These are phyloP conservation scores for Scedosporium minutisporum DNA, from an alignment of 2,329 filamentous ascomycete species.

Conservation along the genomic window DNA sequence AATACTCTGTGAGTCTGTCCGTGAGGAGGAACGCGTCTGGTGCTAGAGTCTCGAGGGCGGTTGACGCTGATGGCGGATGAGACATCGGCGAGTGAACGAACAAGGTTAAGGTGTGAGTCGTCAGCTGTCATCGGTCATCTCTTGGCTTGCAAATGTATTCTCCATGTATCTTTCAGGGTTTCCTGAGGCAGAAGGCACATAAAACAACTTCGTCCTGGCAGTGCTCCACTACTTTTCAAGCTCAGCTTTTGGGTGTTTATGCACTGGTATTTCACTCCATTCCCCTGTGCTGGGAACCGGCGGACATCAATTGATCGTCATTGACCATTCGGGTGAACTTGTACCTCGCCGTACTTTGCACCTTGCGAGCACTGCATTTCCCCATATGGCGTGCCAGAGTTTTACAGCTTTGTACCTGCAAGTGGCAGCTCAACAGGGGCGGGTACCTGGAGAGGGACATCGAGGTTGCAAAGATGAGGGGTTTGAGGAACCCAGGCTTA, in stretches of 20 bases:
- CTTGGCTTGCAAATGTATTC: not conserved
- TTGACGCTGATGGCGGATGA: constrained; percentile 5
- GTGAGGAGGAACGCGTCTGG: not conserved
- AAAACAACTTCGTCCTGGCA: not conserved
- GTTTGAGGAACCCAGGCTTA: not conserved
- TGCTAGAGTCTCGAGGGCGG: not conserved
- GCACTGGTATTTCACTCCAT: not conserved
- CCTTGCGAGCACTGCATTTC: no score
- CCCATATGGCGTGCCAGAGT: no score
- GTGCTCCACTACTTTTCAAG: not conserved
- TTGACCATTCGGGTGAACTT: no score
- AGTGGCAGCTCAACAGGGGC: no score
- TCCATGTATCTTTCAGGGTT: not conserved
- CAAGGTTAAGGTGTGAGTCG: not conserved
- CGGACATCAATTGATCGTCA: no score
- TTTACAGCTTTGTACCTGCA: no score
- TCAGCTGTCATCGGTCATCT: not conserved
- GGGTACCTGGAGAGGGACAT: no score
- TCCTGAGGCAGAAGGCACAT: not conserved
- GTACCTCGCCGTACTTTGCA: no score
- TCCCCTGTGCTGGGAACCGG: no score
- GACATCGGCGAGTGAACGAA: constrained; percentile 1
- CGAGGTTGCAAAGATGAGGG: no score
- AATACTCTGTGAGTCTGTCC: no score
- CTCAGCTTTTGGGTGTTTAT: not conserved